phyloP scores from a whole-genome alignment of 2,329 filamentous ascomycete species.

The Conoideocrella luteorostrata region DNA sequence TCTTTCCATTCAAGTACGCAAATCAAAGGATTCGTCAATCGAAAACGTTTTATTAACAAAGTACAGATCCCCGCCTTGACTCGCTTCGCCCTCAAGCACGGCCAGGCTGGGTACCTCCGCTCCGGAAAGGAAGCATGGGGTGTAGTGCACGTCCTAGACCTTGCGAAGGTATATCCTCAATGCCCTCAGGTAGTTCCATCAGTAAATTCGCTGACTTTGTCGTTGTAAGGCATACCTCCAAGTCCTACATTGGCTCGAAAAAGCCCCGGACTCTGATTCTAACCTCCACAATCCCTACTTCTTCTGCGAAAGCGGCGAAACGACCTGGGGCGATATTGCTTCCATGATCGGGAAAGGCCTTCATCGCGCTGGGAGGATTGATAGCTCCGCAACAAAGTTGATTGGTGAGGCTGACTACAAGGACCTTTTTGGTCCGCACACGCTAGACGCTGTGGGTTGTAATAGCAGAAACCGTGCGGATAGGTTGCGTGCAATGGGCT shows the following conservation, averaged over 20 bases:
- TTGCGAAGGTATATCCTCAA: constrained; percentile 4
- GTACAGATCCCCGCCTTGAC: not conserved
- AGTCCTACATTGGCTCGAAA: constrained; percentile 2
- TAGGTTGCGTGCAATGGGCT: constrained; percentile 2
- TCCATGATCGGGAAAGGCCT: not conserved
- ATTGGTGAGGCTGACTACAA: not conserved
- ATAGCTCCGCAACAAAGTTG: not conserved
- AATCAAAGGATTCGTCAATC: too few species aligned
- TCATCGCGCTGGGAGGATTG: not conserved
- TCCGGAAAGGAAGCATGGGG: not conserved
- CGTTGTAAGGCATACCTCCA: not conserved
- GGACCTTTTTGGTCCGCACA: not conserved
- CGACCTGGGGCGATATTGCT: not conserved
- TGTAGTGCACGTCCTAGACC: constrained; percentile 2
- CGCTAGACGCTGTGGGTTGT: not conserved
- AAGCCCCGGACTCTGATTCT: not conserved
- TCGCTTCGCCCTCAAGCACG: not conserved
- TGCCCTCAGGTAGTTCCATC: not conserved
- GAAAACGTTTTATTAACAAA: too few species aligned
- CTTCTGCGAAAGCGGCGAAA: constrained; percentile 1
- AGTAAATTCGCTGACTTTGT: too few species aligned
- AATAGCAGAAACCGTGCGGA: not conserved
- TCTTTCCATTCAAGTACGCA: constrained; percentile 2
- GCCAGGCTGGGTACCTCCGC: not conserved
- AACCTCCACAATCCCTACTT: constrained; percentile 3